Conservation (phyloP, 495 filamentous ascomycete species). For the Xanthoparmelia taractica region DNA sequence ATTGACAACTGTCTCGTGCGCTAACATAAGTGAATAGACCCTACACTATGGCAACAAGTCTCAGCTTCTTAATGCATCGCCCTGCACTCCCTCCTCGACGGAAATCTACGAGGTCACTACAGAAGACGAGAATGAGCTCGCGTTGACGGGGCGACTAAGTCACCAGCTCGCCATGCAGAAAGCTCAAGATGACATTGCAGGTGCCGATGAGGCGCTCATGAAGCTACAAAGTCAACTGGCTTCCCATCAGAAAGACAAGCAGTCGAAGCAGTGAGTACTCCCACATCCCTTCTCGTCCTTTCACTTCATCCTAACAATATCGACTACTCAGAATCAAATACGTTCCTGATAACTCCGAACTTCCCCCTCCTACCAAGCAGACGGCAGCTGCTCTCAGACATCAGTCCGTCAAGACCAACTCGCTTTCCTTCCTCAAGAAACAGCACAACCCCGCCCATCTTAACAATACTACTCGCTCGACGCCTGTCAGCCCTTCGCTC, state of each 20-base stretch:
- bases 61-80: slow-evolving; percentile 42
- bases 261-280: slow-evolving; percentile 41
- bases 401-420: slow-evolving; percentile 24
- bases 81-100: slow-evolving; percentile 39
- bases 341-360: slow-evolving; percentile 26
- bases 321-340: slow-evolving; percentile 30
- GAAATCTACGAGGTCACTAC: slow-evolving; percentile 43
- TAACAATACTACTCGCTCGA: slow-evolving; percentile 46
- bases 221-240: slow-evolving; percentile 49
- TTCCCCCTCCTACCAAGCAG: slow-evolving; percentile 27
- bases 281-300: not conserved
- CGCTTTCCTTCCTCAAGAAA: slow-evolving; percentile 37
- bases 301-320: slow-evolving; percentile 27
- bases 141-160: slow-evolving; percentile 48
- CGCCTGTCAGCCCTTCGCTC: slow-evolving; percentile 58
- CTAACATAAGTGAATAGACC: slow-evolving; percentile 36
- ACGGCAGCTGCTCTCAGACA: slow-evolving; percentile 29
- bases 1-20: slow-evolving; percentile 33
- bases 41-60: slow-evolving; percentile 48
- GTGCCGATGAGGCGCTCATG: slow-evolving; percentile 45
- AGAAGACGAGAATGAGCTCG: slow-evolving; percentile 39
- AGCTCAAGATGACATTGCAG: slow-evolving; percentile 46
- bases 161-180: slow-evolving; percentile 51
- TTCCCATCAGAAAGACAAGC: slow-evolving; percentile 44
- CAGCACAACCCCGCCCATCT: slow-evolving; percentile 33